phyloP scores from a whole-genome alignment of 2,329 filamentous ascomycete species.

The Colletotrichum trifolii region DNA sequence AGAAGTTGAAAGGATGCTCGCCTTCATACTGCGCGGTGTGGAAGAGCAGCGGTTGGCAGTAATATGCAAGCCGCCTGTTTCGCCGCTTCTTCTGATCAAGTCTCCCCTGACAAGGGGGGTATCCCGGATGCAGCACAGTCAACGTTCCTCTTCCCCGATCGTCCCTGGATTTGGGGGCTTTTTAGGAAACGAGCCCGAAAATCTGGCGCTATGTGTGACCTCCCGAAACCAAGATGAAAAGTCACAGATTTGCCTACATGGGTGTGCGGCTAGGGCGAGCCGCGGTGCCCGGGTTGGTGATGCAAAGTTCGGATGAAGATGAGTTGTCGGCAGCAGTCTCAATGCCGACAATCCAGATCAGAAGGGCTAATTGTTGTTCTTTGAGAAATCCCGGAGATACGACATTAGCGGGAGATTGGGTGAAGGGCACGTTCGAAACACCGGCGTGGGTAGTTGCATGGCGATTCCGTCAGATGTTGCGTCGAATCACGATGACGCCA shows the following conservation, averaged over 20 bases:
- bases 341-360: no score
- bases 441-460: no score
- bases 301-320: conserved; percentile 6
- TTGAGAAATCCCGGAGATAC: not conserved
- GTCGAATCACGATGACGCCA: no score
- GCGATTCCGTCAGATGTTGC: no score
- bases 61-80: conserved; percentile 5
- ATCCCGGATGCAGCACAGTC: not conserved
- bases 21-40: not conserved
- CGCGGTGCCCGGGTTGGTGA: conserved; percentile 2
- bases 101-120: conserved; percentile 6
- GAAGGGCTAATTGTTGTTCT: not conserved
- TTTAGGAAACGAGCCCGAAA: not conserved
- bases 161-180: not conserved
- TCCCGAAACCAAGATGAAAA: conserved; percentile 18
- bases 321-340: no score
- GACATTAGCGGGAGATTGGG: no score
- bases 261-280: not conserved
- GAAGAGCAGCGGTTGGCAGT: not conserved
- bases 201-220: conserved; percentile 20
- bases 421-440: no score
- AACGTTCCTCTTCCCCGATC: conserved; percentile 3
- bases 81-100: conserved; percentile 4
- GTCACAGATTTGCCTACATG: not conserved
- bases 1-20: not conserved